phyloP scores from a whole-genome alignment of 2,329 filamentous ascomycete species.

The Colletotrichum sp. region DNA sequence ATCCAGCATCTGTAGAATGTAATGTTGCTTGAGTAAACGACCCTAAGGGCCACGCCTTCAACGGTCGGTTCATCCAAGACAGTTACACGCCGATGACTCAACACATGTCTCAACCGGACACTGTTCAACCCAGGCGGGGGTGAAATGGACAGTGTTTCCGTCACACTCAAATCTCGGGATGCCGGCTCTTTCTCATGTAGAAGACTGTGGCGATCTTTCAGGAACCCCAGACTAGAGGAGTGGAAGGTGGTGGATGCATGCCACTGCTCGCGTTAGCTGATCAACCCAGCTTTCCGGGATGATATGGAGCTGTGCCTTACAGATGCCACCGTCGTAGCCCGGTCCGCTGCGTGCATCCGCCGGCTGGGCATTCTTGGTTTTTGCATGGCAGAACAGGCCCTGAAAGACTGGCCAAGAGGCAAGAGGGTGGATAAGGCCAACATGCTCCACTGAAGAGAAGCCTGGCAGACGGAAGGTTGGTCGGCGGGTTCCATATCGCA shows the following conservation, averaged over 20 bases:
- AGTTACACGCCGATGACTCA: background rate
- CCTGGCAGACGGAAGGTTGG: background rate
- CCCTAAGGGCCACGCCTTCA: background rate
- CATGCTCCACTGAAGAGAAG: background rate
- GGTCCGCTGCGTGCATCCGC: background rate
- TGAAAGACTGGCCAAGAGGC: background rate
- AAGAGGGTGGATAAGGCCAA: background rate
- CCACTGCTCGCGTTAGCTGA: background rate
- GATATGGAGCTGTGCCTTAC: background rate
- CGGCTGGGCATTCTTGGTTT: background rate
- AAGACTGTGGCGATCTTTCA: background rate
- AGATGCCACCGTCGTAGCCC: slow-evolving; percentile 2
- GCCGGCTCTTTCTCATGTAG: no score
- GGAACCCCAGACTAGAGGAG: background rate
- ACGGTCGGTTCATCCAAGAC: background rate
- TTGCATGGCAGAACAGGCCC: background rate
- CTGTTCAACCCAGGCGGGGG: background rate
- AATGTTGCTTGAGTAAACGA: background rate
- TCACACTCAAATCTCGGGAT: background rate
- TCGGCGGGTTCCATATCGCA: background rate
- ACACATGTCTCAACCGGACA: background rate
- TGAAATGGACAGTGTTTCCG: background rate
- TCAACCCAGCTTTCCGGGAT: background rate
- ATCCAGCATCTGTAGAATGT: background rate
- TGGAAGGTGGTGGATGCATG: background rate